These are phyloP conservation scores for Bruguiera hainesii DNA, from an alignment of 441 rosid genomes.

Conservation along the genomic window DNA sequence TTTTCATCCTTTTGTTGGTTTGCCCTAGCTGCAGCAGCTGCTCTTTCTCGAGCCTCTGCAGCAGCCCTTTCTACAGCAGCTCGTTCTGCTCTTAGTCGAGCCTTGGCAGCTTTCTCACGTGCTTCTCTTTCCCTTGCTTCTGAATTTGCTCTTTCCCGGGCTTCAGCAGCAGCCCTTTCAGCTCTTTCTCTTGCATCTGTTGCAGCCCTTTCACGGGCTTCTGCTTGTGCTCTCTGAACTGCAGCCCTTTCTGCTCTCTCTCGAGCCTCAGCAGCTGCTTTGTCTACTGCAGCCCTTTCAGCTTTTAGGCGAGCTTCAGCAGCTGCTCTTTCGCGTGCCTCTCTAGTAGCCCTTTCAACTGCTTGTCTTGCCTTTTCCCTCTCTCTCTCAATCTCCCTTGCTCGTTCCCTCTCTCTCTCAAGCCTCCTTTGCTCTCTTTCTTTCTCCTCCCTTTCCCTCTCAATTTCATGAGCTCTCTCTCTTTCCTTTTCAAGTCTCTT, in stretches of 20 bases:
- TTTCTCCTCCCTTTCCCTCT: conserved; percentile 56
- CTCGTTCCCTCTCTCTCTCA: conserved; percentile 66
- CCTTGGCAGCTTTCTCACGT: conserved; percentile 47
- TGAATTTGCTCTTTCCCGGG: conserved; percentile 49
- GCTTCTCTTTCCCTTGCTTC: conserved; percentile 46
- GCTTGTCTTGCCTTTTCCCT: conserved; percentile 76
- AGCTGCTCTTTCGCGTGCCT: conserved; percentile 98
- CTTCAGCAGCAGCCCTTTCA: conserved; percentile 85
- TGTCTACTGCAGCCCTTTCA: conserved; percentile 80
- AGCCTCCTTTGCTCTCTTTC: conserved; percentile 62
- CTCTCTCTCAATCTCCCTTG: conserved; percentile 60
- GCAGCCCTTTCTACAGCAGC: conserved; percentile 52
- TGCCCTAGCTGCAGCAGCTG: conserved; percentile 77
- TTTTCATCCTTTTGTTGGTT: conserved; percentile 46
- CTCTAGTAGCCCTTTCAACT: conserved; percentile 93
- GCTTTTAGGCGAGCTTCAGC: conserved; percentile 71
- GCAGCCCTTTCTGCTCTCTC: conserved; percentile 88
- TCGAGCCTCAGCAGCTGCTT: conserved; percentile 69
- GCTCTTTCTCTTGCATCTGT: conserved; percentile 83
- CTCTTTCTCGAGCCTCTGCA: conserved; percentile 52
- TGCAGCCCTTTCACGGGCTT: conserved; percentile 92
- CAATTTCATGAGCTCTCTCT: conserved; percentile 39
- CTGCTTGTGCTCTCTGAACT: conserved; percentile 91
- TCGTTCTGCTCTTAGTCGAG: conserved; percentile 49
- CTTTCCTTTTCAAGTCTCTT: conserved; percentile 53